phyloP scores from a whole-genome alignment of 768 basidiomycete genomes.

The Rhizopogon salebrosus region DNA sequence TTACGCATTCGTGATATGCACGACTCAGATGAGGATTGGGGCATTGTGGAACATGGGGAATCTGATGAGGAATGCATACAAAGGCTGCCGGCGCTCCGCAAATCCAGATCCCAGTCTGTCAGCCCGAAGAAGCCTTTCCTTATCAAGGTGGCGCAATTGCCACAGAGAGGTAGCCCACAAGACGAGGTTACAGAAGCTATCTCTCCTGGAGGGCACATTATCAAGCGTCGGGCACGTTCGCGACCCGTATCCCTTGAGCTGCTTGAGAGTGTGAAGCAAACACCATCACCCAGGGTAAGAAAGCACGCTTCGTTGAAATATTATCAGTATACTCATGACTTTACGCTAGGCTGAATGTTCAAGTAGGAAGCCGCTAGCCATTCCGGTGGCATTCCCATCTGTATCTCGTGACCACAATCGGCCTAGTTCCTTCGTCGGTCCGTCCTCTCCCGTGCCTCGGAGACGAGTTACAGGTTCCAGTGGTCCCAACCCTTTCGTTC shows the following conservation, averaged over 20 bases:
- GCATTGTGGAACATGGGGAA: conserved; percentile 37
- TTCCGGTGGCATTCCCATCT: conserved; percentile 33
- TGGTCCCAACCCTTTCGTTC: conserved; percentile 26
- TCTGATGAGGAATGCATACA: conserved; percentile 49
- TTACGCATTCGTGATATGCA: conserved; percentile 56
- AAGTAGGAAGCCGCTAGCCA: conserved; percentile 9
- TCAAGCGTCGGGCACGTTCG: conserved; percentile 69
- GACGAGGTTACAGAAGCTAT: conserved; percentile 65
- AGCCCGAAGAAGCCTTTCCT: conserved; percentile 24
- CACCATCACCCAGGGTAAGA: conserved; percentile 34
- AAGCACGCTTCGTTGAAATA: not conserved
- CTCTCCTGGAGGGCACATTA: conserved; percentile 73
- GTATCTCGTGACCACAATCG: conserved; percentile 33
- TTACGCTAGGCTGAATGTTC: not conserved
- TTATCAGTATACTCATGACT: not conserved
- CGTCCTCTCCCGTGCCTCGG: conserved; percentile 49
- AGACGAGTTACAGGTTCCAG: conserved; percentile 43
- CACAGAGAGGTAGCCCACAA: conserved; percentile 36
- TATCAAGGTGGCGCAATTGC: conserved; percentile 14
- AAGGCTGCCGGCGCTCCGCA: conserved; percentile 17
- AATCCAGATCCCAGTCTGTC: conserved; percentile 21
- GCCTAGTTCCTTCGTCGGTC: conserved; percentile 44
- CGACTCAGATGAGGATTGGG: conserved; percentile 41
- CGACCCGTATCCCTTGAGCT: conserved; percentile 67
- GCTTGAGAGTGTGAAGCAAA: conserved; percentile 43